Conservation (phyloP, 2,329 filamentous ascomycete genomes). For the Neoarthrinium moseri region DNA sequence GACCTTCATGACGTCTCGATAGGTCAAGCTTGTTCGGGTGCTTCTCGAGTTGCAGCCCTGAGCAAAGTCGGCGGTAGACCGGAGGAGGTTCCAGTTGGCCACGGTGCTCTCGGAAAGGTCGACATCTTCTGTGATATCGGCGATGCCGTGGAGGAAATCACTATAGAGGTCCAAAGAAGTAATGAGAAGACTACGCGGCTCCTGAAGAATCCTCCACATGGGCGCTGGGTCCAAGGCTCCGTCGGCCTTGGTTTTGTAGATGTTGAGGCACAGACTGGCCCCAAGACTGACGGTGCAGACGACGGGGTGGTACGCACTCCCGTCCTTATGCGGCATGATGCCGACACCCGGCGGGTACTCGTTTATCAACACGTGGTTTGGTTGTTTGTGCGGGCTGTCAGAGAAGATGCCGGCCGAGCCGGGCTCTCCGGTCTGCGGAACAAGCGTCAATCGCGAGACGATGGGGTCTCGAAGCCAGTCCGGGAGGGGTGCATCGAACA, state of each 20-base stretch:
- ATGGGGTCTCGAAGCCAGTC: constrained; percentile 72
- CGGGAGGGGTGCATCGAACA: constrained; percentile 74
- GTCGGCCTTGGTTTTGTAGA: constrained; percentile 64
- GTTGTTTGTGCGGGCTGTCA: constrained; percentile 68
- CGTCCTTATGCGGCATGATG: constrained; percentile 98
- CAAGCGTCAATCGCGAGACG: constrained; percentile 57
- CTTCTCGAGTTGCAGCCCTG: constrained; percentile 56
- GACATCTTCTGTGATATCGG: constrained; percentile 63
- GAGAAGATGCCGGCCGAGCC: constrained; percentile 46
- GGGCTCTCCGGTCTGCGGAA: constrained; percentile 35
- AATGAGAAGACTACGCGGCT: constrained; percentile 77
- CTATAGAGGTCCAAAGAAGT: constrained; percentile 69
- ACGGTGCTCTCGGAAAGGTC: constrained; percentile 60
- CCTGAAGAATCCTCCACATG: constrained; percentile 68
- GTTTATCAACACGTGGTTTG: constrained; percentile 93
- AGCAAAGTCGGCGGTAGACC: constrained; percentile 42
- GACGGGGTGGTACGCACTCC: constrained; percentile 78
- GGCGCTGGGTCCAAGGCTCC: constrained; percentile 54
- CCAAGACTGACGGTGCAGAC: constrained; percentile 91
- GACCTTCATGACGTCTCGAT: constrained; percentile 82
- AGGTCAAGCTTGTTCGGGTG: constrained; percentile 72
- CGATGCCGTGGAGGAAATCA: constrained; percentile 73
- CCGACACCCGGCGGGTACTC: constrained; percentile 85
- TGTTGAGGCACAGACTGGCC: constrained; percentile 72
- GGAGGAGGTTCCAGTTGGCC: constrained; percentile 70